A percentile compares a stretch with the other conserved stretches of the same genome.
Evolutionary conservation across 1,284 basidiomycete genomes (phyloP).

Genomic region (Pseudozyma sp.): DNA sequence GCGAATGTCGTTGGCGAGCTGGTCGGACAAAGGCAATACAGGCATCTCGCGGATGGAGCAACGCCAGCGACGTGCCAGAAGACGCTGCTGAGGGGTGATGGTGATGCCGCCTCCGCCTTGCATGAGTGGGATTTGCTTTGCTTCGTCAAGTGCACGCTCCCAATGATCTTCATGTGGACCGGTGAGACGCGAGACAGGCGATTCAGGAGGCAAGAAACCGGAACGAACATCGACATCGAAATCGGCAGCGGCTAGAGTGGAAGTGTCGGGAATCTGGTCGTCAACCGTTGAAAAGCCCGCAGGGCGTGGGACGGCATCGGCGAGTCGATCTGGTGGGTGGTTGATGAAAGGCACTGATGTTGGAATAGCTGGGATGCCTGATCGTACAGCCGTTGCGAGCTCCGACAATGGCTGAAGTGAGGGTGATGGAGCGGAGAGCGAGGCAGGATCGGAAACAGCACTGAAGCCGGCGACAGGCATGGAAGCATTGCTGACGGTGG

Average conservation of each 20-base stretch:
- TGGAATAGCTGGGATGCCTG: conserved; percentile 32
- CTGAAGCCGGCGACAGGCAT: conserved; percentile 23
- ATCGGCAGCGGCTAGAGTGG: conserved; percentile 89
- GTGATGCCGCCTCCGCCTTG: conserved; percentile 53
- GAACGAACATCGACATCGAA: conserved; percentile 92
- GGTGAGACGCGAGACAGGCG: conserved; percentile 77
- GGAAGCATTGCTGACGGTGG: conserved; percentile 16
- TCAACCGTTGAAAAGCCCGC: conserved; percentile 44
- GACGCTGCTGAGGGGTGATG: conserved; percentile 34
- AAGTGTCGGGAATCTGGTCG: conserved; percentile 75
- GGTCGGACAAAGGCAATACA: conserved; percentile 43
- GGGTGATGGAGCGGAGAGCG: conserved; percentile 5
- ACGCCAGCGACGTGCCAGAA: conserved; percentile 74
- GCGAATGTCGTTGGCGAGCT: conserved; percentile 57
- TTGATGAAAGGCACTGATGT: conserved; percentile 17
- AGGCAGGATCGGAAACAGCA: conserved; percentile 8
- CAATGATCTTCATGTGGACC: conserved; percentile 75
- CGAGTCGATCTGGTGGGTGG: conserved; percentile 21
- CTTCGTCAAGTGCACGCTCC: conserved; percentile 75
- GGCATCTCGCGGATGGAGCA: conserved; percentile 71
- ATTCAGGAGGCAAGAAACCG: conserved; percentile 89
- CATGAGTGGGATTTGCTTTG: conserved; percentile 68
- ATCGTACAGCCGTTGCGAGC: conserved; percentile 41
- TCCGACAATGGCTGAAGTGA: conserved; percentile 38
- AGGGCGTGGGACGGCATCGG: conserved; percentile 42